Percentiles rank a stretch among this genome's conserved stretches.
Conservation (phyloP, 768 basidiomycete species). For the Suillus spraguei region DNA sequence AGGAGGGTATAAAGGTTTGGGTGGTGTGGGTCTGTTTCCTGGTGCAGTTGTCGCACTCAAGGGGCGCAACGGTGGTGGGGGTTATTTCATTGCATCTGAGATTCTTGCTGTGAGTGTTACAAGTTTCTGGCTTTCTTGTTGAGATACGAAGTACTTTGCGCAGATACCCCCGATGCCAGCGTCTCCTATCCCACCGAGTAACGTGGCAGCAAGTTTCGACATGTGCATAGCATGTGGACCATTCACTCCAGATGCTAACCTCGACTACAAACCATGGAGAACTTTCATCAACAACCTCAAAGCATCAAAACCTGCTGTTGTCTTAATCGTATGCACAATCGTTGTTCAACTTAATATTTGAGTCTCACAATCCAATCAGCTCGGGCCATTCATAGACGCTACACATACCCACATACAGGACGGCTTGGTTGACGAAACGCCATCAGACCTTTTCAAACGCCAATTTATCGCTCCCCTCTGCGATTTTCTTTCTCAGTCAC, state of each 20-base stretch:
- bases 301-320: constrained; percentile 66
- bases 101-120: constrained; percentile 60
- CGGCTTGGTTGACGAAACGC: constrained; percentile 72
- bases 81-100: constrained; percentile 83
- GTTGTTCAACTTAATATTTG: constrained; percentile 7
- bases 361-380: constrained; percentile 42
- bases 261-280: constrained; percentile 73
- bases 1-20: constrained; percentile 60
- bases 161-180: constrained; percentile 67
- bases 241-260: constrained; percentile 77
- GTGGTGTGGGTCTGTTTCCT: constrained; percentile 79
- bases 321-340: constrained; percentile 65
- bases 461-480: constrained; percentile 62
- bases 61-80: constrained; percentile 90
- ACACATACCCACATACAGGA: constrained; percentile 71
- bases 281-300: constrained; percentile 64
- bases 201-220: constrained; percentile 51
- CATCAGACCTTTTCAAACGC: constrained; percentile 66
- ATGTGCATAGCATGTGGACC: constrained; percentile 85
- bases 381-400: constrained; percentile 90
- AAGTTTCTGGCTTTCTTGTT: neutral
- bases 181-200: constrained; percentile 38
- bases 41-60: constrained; percentile 85
- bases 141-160: neutral
- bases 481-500: constrained; percentile 58